Percentiles rank a stretch among this genome's conserved stretches.
phyloP scores from a whole-genome alignment of 148 eudicot species.

The Rhododendron griersonianum region DNA sequence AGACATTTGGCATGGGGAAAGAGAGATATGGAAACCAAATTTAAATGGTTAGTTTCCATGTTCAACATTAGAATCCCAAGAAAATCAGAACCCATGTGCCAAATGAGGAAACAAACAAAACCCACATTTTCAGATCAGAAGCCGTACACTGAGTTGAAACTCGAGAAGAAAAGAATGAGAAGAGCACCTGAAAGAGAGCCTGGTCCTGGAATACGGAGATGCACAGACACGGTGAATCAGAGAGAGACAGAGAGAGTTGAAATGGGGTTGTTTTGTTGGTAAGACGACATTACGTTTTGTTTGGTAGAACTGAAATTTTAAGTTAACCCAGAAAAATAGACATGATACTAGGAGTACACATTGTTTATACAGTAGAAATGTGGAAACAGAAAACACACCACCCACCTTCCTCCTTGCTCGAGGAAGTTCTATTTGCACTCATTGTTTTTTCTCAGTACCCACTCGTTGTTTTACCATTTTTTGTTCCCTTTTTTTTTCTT shows the following conservation, averaged over 20 bases:
- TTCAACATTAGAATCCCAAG: neutral
- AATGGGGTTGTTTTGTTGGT: constrained; percentile 13
- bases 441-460: neutral
- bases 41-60: constrained; percentile 11
- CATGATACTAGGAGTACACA: constrained; percentile 7
- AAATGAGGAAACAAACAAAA: constrained; percentile 20
- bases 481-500: too few species aligned
- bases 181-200: constrained; percentile 25
- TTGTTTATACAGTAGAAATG: constrained; percentile 12
- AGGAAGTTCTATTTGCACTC: neutral
- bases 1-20: neutral
- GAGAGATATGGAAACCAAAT: neutral
- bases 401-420: constrained; percentile 24
- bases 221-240: constrained; percentile 27
- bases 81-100: constrained; percentile 18
- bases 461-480: neutral
- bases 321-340: neutral
- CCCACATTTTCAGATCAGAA: constrained; percentile 37
- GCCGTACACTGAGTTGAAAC: constrained; percentile 13
- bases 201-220: constrained; percentile 31
- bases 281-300: neutral
- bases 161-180: neutral
- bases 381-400: constrained; percentile 36
- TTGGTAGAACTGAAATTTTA: neutral
- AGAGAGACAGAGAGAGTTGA: neutral